A percentile compares a stretch with the other conserved stretches of the same genome.
Evolutionary conservation across 192 early-diverging fungal genomes (phyloP).

Genomic region (Gamsiella multidivaricata): DNA sequence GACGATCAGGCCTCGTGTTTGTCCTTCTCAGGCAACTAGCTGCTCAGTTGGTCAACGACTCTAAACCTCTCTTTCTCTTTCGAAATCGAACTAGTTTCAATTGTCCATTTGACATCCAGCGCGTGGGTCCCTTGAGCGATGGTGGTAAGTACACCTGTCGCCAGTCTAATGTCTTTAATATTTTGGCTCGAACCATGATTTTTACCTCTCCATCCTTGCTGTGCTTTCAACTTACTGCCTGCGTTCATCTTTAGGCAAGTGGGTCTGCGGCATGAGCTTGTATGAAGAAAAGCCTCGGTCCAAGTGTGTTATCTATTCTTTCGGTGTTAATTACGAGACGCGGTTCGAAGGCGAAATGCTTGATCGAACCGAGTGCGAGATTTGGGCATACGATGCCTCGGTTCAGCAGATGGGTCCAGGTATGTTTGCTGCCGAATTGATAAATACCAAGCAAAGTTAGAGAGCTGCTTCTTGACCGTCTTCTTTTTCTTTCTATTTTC

Average conservation of each 20-base stretch:
- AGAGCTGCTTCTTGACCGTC: not conserved
- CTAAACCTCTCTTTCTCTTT: no score
- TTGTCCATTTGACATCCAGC: constrained; percentile 46
- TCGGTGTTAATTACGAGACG: constrained; percentile 47
- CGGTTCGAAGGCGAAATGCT: constrained; percentile 48
- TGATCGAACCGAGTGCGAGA: constrained; percentile 40
- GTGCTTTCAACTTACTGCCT: not conserved
- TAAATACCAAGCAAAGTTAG: not conserved
- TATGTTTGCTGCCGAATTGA: not conserved
- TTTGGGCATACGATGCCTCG: constrained; percentile 50
- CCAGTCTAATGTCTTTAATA: no score
- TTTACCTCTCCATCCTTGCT: not conserved
- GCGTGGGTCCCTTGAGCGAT: constrained; percentile 44
- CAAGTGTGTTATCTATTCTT: constrained; percentile 47
- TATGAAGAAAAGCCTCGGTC: constrained; percentile 39
- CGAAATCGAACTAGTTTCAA: constrained; percentile 5
- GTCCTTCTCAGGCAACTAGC: no score
- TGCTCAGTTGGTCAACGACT: no score
- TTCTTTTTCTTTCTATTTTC: constrained; percentile 1
- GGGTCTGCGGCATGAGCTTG: constrained; percentile 40
- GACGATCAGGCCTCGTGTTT: not conserved
- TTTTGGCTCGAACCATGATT: no score
- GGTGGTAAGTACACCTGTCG: constrained; percentile 26
- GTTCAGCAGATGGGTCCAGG: constrained; percentile 19
- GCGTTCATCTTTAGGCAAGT: constrained; percentile 19